These are phyloP conservation scores for Hymenoscyphus occultus DNA, from an alignment of 2,329 filamentous ascomycete species.

Conservation along the genomic window DNA sequence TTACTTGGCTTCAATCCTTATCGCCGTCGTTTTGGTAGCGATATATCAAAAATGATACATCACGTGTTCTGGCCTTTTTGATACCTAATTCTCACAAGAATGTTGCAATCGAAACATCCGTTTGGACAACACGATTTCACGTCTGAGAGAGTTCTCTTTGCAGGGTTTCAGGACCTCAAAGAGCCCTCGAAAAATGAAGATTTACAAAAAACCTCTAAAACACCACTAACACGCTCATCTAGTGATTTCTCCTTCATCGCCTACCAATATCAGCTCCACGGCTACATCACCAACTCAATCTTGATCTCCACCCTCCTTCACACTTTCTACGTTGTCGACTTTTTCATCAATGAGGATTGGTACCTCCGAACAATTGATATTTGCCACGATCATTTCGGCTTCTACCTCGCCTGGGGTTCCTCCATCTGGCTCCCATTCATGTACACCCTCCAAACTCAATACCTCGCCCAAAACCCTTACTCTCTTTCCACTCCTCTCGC, in stretches of 20 bases:
- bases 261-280: conserved; percentile 43
- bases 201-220: not conserved
- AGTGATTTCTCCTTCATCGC: conserved; percentile 41
- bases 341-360: conserved; percentile 50
- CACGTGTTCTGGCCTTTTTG: not conserved
- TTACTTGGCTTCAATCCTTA: not conserved
- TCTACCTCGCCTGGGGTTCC: conserved; percentile 44
- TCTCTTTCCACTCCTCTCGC: conserved; percentile 32
- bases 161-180: not conserved
- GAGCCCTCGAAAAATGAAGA: not conserved
- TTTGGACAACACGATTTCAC: not conserved
- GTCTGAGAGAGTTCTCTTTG: not conserved
- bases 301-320: conserved; percentile 45
- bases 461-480: conserved; percentile 43
- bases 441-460: conserved; percentile 49
- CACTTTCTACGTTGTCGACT: conserved; percentile 45
- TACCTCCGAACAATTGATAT: conserved; percentile 45
- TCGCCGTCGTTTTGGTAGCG: not conserved
- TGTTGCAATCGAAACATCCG: not conserved
- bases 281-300: conserved; percentile 42
- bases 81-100: not conserved
- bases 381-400: conserved; percentile 43
- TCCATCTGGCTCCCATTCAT: conserved; percentile 45
- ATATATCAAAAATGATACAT: not conserved
- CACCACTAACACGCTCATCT: not conserved